Evolutionary conservation across 179 eudicot genomes (phyloP), one percentile per base, ranked within the genome.

Genomic region (Silene noctiflora): DNA sequence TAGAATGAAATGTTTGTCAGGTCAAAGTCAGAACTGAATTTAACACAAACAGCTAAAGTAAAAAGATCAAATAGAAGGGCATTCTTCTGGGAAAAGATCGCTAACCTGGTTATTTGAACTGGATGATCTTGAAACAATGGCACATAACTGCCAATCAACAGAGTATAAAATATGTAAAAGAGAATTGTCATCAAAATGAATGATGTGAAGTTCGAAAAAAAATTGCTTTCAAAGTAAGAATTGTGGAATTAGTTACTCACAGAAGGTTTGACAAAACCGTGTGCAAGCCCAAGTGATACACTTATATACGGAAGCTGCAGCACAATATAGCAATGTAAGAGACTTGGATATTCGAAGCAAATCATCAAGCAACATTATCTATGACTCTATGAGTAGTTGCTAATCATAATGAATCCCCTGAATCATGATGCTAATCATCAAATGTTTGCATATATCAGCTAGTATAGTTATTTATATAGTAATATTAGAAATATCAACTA

Each of bases 91-190:
- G 25, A 31, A 68, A 17, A 39, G 1, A 56, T 35, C 65, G 85
- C 89, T 33, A 59, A 93, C 98, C 95, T 93, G 98, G 76, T 91
- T 91, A 66, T 82, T 81, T 77, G 91, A 84, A 78, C 87, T 84
- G 77, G 96, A 84, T 78, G 88, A 94, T 83, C 81, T 88, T 55
- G 98, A 91, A 77, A 91, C 86, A 70, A 93, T 86, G 75, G 95
- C 93, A 77, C 91, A 91, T 14, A 93, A 88, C 98, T 93, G 87
- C 74, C 78, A 58, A 76, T 66, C 68, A 78, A 65, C 17, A 70
- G 24, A 67, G 33, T 9, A 68, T 39, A 39, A 39, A 1, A 60
- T 60, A 75, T 6, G n/a, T n/a, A 62, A 17, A 56, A 46, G 35
- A 25, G 11, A 22, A 33, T 60, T 46, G 31, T 21, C 17, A 72